These are phyloP conservation scores for Xylaria hypoxylon DNA, from an alignment of 2,329 filamentous ascomycete genomes.

Conservation along the genomic window DNA sequence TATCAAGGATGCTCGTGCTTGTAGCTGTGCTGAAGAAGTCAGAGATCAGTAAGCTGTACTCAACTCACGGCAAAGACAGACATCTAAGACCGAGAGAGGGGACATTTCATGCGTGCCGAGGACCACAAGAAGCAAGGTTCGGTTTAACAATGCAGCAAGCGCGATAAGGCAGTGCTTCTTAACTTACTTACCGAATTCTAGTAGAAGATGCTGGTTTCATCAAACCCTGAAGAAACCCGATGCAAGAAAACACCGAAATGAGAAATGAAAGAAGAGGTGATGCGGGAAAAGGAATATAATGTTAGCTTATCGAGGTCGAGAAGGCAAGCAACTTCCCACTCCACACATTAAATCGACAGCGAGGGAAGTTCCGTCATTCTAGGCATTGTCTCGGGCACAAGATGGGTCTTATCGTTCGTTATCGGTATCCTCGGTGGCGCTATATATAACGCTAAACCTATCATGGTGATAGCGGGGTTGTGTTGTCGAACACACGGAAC, in stretches of 20 bases:
- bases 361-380: conserved; percentile 34
- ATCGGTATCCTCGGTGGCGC: conserved; percentile 7
- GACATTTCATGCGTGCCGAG: background rate
- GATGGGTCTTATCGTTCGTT: conserved; percentile 32
- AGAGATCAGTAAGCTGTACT: conserved; percentile 9
- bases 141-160: background rate
- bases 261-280: conserved; percentile 1
- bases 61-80: background rate
- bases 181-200: conserved; percentile 5
- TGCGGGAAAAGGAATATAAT: background rate
- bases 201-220: background rate
- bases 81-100: background rate
- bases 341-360: background rate
- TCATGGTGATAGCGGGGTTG: background rate
- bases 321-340: conserved; percentile 15
- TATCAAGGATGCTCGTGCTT: conserved; percentile 11
- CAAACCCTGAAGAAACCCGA: background rate
- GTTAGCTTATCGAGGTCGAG: conserved; percentile 15
- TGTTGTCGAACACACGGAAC: background rate
- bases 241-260: background rate
- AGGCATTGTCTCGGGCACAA: conserved; percentile 20
- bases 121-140: background rate
- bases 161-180: background rate
- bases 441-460: conserved; percentile 25
- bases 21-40: background rate